Evolutionary conservation across 1,139 yeast genomes (phyloP).

Genomic region (Yamadazyma atlantica): DNA sequence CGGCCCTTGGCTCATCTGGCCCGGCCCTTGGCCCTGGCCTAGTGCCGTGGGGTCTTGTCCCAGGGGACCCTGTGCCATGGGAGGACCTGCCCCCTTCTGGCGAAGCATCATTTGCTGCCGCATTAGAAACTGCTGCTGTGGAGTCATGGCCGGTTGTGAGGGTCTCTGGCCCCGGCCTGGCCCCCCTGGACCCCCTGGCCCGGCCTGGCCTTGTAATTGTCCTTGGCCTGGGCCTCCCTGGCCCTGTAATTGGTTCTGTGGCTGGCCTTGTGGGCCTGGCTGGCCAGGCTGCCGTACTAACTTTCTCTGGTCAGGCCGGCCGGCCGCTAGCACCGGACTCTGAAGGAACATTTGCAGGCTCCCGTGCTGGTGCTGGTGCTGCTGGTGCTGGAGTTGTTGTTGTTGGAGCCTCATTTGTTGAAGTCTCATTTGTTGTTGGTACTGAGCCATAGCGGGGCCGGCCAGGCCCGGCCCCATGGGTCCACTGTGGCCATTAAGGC

Average conservation of each 20-base stretch:
- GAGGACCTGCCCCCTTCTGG: constrained; percentile 7
- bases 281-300: no score
- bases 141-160: constrained; percentile 16
- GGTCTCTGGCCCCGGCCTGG: constrained; percentile 10
- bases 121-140: constrained; percentile 17
- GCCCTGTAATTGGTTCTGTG: constrained; percentile 8
- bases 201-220: constrained; percentile 10
- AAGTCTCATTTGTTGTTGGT: constrained; percentile 21
- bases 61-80: constrained; percentile 5
- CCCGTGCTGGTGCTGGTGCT: constrained; percentile 15
- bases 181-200: no score
- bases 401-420: constrained; percentile 28
- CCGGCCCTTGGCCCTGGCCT: no score
- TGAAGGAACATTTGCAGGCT: constrained; percentile 18
- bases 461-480: no score
- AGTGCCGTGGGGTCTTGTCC: no score
- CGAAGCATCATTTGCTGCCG: constrained; percentile 14
- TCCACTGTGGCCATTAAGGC: no score
- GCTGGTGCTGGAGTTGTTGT: constrained; percentile 22
- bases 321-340: constrained; percentile 17
- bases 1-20: no score
- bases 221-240: constrained; percentile 10
- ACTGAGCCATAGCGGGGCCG: constrained; percentile 17
- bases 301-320: no score
- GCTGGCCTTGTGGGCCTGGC: no score